phyloP scores from a whole-genome alignment of 345 rosid genomes.

The Mallotus nudiflorus region DNA sequence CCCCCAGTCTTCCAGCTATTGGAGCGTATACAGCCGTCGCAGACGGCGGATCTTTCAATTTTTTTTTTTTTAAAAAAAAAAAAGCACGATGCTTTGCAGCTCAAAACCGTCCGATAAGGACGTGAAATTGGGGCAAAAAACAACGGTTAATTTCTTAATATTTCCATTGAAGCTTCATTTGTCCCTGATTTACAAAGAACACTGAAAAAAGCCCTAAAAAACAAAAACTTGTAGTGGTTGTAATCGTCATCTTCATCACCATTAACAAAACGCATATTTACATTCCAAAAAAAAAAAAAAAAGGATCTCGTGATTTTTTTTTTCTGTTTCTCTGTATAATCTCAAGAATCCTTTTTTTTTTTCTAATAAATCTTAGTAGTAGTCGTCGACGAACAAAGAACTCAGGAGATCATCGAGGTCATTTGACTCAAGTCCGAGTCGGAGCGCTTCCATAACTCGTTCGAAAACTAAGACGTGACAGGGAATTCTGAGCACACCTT shows the following conservation, averaged over 20 bases:
- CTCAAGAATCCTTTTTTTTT: not conserved
- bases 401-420: slow-evolving; percentile 50
- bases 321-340: not conserved
- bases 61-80: not conserved
- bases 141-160: not conserved
- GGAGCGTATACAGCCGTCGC: not conserved
- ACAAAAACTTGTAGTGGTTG: not conserved
- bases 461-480: slow-evolving; percentile 86
- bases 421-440: slow-evolving; percentile 62
- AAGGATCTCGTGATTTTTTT: no score
- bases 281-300: not conserved
- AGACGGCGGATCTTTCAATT: not conserved
- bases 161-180: slow-evolving; percentile 3
- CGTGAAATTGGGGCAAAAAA: not conserved
- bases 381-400: slow-evolving; percentile 4
- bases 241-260: not conserved
- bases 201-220: not conserved
- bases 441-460: slow-evolving; percentile 75
- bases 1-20: not conserved
- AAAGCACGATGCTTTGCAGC: not conserved
- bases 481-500: slow-evolving; percentile 86
- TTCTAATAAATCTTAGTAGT: not conserved
- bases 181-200: slow-evolving; percentile 14
- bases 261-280: not conserved
- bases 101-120: no score